Base-by-base conservation (phyloP, 371 early-diverging fungal species). In the Syncephalastrum racemosum region DNA sequence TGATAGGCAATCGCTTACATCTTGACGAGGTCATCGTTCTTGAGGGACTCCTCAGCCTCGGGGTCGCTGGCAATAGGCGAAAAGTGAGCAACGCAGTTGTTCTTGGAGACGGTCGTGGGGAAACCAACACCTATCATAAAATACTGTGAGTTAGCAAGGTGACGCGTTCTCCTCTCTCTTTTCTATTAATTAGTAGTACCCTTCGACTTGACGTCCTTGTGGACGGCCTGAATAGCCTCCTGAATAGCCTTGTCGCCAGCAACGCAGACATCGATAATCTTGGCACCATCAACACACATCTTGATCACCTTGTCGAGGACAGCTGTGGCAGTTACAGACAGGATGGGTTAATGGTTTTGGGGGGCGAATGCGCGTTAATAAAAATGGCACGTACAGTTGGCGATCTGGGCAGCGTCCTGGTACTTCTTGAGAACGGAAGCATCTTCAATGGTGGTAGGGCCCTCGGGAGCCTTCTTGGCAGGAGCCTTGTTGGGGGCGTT, bases 21-120 rank as follows among this genome's bases (percentile, higher is more conserved):
- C 79, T 94, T 93, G 73, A 91, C 94, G 60, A 94, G 79, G 76
- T 96, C 96, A 57, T 91, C 92, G 53, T 75, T 84, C 75, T 85
- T 85, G 66, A 95, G 78, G 36, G 56, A 68, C 45, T 59, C 56
- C 16, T 71, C 70, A 48, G 82, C 80, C 58, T 84, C 87, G 52
- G 82, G 67, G 60, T 87, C 87, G 41, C 75, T 70, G 40, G 80
- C 70, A 53, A 93, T 66, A 25, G 96, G 94, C 25, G 92, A 84
- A 69, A 86, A 92, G 80, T 94, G 91, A 68, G 89, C 86, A 61
- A 91, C 89, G 50, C 88, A 71, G 72, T 91, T 84, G 89, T 96
- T 95, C 58, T 93, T 80, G 36, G 88, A 88, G 52, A 96, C 68
- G 58, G 86, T 83, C 49, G 95, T 94, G 22, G 97, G 95, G 79